Evolutionary conservation across 805 yeast species (phyloP).

Genomic region (Starmera pachycereana): DNA sequence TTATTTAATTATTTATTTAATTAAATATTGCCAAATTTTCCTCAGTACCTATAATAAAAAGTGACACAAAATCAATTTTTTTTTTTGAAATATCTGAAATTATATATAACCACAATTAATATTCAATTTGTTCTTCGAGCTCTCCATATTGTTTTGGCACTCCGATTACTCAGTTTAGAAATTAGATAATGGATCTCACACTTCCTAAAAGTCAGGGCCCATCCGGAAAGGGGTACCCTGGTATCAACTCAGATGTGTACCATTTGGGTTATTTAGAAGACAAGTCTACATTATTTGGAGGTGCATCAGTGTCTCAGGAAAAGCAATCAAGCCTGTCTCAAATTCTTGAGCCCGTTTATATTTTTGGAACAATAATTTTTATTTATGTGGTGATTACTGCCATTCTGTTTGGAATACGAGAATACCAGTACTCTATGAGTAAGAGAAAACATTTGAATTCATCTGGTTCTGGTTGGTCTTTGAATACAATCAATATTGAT

Average conservation of each 20-base stretch:
- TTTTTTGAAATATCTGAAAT: too few species aligned
- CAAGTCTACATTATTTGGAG: constrained; percentile 6
- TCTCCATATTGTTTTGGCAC: too few species aligned
- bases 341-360: constrained; percentile 14
- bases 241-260: constrained; percentile 16
- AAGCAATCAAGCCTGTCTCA: constrained; percentile 11
- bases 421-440: constrained; percentile 15
- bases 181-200: too few species aligned
- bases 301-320: constrained; percentile 1
- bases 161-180: too few species aligned
- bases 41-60: too few species aligned
- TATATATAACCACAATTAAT: too few species aligned
- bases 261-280: constrained; percentile 21
- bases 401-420: constrained; percentile 18
- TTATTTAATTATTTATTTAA: too few species aligned
- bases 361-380: constrained; percentile 15
- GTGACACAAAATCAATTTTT: too few species aligned
- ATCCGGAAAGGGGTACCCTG: constrained; percentile 13
- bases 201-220: too few species aligned
- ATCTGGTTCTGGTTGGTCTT: constrained; percentile 14
- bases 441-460: constrained; percentile 9
- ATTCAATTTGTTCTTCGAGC: too few species aligned
- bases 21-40: too few species aligned
- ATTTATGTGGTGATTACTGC: constrained; percentile 10
- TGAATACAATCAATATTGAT: constrained; percentile 1